Percentiles rank a stretch among this genome's conserved stretches.
phyloP scores from a whole-genome alignment of 1,284 basidiomycete genomes.

The Naganishia sp. region DNA sequence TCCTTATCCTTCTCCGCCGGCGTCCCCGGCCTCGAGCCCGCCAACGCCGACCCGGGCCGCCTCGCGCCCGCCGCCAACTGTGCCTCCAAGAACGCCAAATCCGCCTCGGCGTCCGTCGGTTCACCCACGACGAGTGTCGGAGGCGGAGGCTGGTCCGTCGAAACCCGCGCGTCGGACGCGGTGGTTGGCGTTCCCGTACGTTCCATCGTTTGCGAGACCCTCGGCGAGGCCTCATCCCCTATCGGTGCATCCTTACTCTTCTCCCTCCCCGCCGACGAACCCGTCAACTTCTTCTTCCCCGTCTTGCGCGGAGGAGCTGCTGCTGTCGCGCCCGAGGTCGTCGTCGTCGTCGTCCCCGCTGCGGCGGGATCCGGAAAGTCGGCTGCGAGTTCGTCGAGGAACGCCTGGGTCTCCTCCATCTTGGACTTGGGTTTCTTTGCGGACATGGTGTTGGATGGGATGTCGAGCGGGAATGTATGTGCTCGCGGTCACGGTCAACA shows the following conservation, averaged over 20 bases:
- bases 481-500: too few species aligned
- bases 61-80: constrained; percentile 71
- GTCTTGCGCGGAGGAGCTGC: background rate
- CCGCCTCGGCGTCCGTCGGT: constrained; percentile 54
- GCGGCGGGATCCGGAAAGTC: constrained; percentile 36
- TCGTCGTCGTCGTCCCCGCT: constrained; percentile 27
- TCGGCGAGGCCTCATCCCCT: background rate
- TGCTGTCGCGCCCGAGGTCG: background rate
- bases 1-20: constrained; percentile 1
- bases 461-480: background rate
- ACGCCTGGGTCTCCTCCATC: constrained; percentile 81
- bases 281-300: constrained; percentile 14
- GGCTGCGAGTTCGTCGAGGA: constrained; percentile 83
- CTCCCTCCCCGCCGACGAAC: background rate
- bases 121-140: constrained; percentile 13
- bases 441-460: background rate
- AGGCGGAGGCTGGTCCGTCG: constrained; percentile 1
- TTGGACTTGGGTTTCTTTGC: constrained; percentile 65
- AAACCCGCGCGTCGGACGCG: background rate
- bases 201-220: constrained; percentile 3
- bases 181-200: background rate
- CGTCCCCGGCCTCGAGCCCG: constrained; percentile 12
- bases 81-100: constrained; percentile 85
- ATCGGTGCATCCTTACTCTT: background rate
- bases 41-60: constrained; percentile 32